Evolutionary conservation across 805 yeast species (phyloP).

Genomic region (Wickerhamiella alocasiicola): DNA sequence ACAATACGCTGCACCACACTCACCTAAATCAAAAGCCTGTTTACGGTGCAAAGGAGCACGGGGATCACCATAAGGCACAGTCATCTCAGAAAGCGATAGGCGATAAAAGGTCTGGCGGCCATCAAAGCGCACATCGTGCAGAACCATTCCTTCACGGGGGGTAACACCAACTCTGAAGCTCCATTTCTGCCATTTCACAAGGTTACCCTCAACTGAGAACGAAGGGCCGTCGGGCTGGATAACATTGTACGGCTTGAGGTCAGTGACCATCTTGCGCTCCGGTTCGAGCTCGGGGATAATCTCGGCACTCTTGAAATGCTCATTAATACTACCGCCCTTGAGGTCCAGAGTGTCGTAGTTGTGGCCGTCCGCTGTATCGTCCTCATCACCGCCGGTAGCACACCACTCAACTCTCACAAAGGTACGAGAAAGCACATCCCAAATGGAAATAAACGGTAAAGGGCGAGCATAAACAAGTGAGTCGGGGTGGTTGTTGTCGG

Average conservation of each 20-base stretch:
- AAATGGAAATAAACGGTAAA: slow-evolving; percentile 60
- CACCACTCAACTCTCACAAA: slow-evolving; percentile 61
- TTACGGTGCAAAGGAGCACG: slow-evolving; percentile 73
- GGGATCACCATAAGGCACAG: slow-evolving; percentile 79
- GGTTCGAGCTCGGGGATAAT: slow-evolving; percentile 56
- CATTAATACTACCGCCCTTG: slow-evolving; percentile 38
- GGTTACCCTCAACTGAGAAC: slow-evolving; percentile 45
- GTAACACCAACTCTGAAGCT: slow-evolving; percentile 57
- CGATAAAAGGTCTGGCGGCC: slow-evolving; percentile 70
- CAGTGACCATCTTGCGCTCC: slow-evolving; percentile 42
- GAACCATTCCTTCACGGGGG: slow-evolving; percentile 66
- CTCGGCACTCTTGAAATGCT: slow-evolving; percentile 48
- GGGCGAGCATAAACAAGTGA: slow-evolving; percentile 58
- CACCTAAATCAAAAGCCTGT: slow-evolving; percentile 78
- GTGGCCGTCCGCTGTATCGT: slow-evolving; percentile 44
- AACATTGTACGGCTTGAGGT: slow-evolving; percentile 60
- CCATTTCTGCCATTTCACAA: slow-evolving; percentile 75
- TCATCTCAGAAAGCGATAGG: slow-evolving; percentile 65
- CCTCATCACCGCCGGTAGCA: slow-evolving; percentile 59
- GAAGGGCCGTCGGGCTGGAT: slow-evolving; percentile 81
- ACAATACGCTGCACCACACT: slow-evolving; percentile 64
- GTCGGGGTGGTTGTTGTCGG: slow-evolving; percentile 32
- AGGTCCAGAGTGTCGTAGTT: slow-evolving; percentile 42
- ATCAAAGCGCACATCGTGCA: slow-evolving; percentile 60
- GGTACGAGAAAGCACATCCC: slow-evolving; percentile 46